Percentiles rank a stretch among this genome's conserved stretches.
These are phyloP conservation scores for Cryptococcus depauperatus DNA, from an alignment of 1,284 basidiomycete genomes.

Conservation along the genomic window DNA sequence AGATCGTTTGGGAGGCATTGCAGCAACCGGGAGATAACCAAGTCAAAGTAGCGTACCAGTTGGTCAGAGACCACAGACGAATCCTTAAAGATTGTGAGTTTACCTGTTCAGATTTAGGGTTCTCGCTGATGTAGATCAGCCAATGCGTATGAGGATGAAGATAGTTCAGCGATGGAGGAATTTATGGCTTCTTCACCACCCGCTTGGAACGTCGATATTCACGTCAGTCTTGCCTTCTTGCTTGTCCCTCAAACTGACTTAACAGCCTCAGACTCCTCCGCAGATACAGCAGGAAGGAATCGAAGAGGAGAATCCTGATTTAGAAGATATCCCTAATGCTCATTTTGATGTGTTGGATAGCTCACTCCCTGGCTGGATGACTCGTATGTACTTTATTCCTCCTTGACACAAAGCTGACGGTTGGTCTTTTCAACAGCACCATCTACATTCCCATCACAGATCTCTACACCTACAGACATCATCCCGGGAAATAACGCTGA, in stretches of 20 bases:
- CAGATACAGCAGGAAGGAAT: slow-evolving; percentile 26
- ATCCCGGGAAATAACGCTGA: neutral
- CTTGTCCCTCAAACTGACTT: neutral
- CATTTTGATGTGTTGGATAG: slow-evolving; percentile 77
- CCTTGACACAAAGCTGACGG: neutral
- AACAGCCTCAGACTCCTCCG: slow-evolving; percentile 10
- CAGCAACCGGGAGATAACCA: slow-evolving; percentile 82
- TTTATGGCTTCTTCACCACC: slow-evolving; percentile 50
- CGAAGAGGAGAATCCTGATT: slow-evolving; percentile 54
- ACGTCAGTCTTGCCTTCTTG: slow-evolving; percentile 11
- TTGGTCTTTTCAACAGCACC: slow-evolving; percentile 10
- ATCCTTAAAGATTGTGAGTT: slow-evolving; percentile 63
- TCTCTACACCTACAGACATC: slow-evolving; percentile 5
- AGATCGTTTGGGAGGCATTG: slow-evolving; percentile 78
- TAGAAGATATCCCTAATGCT: slow-evolving; percentile 49
- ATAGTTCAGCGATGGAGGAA: slow-evolving; percentile 46
- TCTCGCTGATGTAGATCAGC: slow-evolving; percentile 20
- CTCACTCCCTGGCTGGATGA: slow-evolving; percentile 56
- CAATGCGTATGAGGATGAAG: slow-evolving; percentile 36
- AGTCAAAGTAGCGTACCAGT: slow-evolving; percentile 93
- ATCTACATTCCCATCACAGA: slow-evolving; percentile 7
- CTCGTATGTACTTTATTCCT: slow-evolving; percentile 17
- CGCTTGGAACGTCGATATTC: slow-evolving; percentile 48
- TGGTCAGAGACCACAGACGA: slow-evolving; percentile 79
- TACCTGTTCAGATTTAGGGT: neutral